A percentile compares a stretch with the other conserved stretches of the same genome.
Conservation (phyloP, 805 yeast genomes). For the Kuraishia piskuri region DNA sequence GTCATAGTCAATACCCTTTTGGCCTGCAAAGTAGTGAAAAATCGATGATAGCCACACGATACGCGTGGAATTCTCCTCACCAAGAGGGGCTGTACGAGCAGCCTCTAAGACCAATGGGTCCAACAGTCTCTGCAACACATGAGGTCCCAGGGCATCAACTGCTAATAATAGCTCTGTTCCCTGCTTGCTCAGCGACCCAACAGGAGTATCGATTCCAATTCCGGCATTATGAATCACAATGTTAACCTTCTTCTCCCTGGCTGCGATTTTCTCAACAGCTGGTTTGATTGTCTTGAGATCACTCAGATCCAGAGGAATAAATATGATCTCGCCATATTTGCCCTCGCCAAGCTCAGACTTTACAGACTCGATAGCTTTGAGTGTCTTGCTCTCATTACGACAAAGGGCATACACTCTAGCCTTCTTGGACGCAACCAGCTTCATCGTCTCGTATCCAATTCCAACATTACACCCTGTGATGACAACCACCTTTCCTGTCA, state of each 20-base stretch:
- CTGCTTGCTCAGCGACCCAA: constrained; percentile 27
- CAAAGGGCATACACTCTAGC: constrained; percentile 29
- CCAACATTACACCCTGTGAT: constrained; percentile 27
- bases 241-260: constrained; percentile 20
- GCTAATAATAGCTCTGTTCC: constrained; percentile 39
- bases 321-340: constrained; percentile 8
- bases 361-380: constrained; percentile 18
- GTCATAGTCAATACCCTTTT: constrained; percentile 10
- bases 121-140: constrained; percentile 30
- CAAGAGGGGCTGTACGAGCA: constrained; percentile 12
- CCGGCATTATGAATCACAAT: constrained; percentile 32
- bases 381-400: constrained; percentile 25
- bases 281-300: constrained; percentile 33
- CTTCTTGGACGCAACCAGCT: constrained; percentile 19
- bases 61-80: constrained; percentile 20
- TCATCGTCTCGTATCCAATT: constrained; percentile 24
- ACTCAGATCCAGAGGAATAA: constrained; percentile 25
- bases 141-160: constrained; percentile 38
- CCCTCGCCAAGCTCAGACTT: constrained; percentile 12
- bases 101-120: constrained; percentile 28
- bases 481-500: constrained; percentile 20
- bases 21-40: constrained; percentile 21
- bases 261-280: constrained; percentile 22
- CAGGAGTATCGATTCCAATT: constrained; percentile 24
- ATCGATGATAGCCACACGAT: constrained; percentile 37